phyloP scores from a whole-genome alignment of 2,329 filamentous ascomycete genomes.

The Aaosphaeria pasadenensis region DNA sequence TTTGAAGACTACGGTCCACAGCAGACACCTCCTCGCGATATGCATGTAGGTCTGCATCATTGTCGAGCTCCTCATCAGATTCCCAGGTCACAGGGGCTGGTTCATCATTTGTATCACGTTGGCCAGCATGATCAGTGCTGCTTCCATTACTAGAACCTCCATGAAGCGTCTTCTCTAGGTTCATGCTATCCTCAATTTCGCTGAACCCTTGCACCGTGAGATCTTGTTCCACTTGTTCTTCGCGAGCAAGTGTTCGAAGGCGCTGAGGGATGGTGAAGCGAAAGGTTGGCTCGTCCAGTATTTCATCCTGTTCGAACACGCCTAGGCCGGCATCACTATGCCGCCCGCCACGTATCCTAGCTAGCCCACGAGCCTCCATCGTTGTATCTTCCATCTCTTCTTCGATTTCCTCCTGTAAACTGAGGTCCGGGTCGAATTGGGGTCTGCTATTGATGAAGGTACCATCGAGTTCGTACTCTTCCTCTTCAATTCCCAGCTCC shows the following conservation, averaged over 20 bases:
- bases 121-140: not conserved
- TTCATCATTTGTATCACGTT: not conserved
- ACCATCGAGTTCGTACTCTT: slow-evolving; percentile 42
- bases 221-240: slow-evolving; percentile 1
- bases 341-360: slow-evolving; percentile 26
- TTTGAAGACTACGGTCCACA: slow-evolving; percentile 31
- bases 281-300: slow-evolving; percentile 38
- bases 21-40: slow-evolving; percentile 35
- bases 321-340: slow-evolving; percentile 30
- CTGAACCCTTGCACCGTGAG: slow-evolving; percentile 3
- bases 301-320: slow-evolving; percentile 33
- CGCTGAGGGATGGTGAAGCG: slow-evolving; percentile 36
- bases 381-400: slow-evolving; percentile 30
- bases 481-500: slow-evolving; percentile 31
- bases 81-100: slow-evolving; percentile 23
- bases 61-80: slow-evolving; percentile 20
- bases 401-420: slow-evolving; percentile 36
- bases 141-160: not conserved
- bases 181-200: slow-evolving; percentile 15
- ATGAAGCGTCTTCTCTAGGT: slow-evolving; percentile 15
- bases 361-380: slow-evolving; percentile 8
- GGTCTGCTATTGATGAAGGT: slow-evolving; percentile 34
- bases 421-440: slow-evolving; percentile 29
- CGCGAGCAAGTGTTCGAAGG: slow-evolving; percentile 17
- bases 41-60: slow-evolving; percentile 27